These are phyloP conservation scores for Cutaneotrichosporon daszewskae DNA, from an alignment of 1,284 basidiomycete species.

Conservation along the genomic window DNA sequence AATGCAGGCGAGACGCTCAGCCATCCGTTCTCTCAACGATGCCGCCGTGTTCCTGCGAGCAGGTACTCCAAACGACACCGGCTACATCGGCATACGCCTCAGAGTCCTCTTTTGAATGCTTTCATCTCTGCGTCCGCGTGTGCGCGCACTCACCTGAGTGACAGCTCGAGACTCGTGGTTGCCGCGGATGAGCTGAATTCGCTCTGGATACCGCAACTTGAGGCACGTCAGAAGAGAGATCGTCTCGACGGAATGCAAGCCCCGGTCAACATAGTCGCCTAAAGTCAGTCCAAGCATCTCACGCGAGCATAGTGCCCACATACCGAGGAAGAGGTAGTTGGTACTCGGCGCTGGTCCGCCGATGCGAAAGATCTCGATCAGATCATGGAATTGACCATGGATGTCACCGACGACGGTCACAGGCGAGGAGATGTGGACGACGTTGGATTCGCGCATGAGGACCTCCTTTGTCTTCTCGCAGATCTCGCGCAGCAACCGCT, in stretches of 20 bases:
- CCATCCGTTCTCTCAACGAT: conserved; percentile 44
- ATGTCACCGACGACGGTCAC: conserved; percentile 99
- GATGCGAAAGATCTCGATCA: conserved; percentile 98
- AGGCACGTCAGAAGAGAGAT: conserved; percentile 95
- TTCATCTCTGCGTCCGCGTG: conserved; percentile 14
- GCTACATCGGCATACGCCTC: conserved; percentile 20
- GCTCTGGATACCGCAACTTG: conserved; percentile 93
- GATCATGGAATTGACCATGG: conserved; percentile 97
- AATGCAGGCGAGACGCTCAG: conserved; percentile 25
- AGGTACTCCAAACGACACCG: conserved; percentile 14
- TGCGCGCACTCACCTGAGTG: conserved; percentile 66
- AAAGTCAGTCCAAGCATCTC: conserved; percentile 5
- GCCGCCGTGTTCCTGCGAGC: conserved; percentile 18
- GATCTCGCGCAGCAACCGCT: conserved; percentile 87
- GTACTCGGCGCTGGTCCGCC: conserved; percentile 94
- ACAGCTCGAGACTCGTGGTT: conserved; percentile 98
- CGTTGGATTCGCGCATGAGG: conserved; percentile 97
- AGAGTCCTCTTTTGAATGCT: conserved; percentile 43
- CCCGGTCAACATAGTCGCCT: conserved; percentile 98
- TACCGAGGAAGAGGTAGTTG: conserved; percentile 94
- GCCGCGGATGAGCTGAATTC: conserved; percentile 93
- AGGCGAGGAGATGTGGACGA: conserved; percentile 95
- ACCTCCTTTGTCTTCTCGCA: conserved; percentile 98
- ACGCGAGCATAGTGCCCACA: conserved; percentile 38
- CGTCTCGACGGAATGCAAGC: conserved; percentile 95